A percentile compares a stretch with the other conserved stretches of the same genome.
phyloP scores from a whole-genome alignment of 495 filamentous ascomycete species.

The Emericellopsis terricola region DNA sequence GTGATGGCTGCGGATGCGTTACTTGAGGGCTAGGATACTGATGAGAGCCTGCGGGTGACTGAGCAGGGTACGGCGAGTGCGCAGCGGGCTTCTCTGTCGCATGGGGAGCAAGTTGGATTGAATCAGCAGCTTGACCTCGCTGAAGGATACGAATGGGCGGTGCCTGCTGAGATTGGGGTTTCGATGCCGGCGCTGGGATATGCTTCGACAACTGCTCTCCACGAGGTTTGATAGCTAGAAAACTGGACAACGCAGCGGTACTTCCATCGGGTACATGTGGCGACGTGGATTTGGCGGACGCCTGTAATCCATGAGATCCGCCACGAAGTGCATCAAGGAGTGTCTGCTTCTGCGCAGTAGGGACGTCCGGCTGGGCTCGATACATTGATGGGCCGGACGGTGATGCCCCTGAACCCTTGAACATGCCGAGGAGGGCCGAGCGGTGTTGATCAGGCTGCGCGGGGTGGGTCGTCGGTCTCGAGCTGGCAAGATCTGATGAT shows the following conservation, averaged over 20 bases:
- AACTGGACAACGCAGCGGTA: too few relatives aligned
- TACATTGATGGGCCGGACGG: too few relatives aligned
- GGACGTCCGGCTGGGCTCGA: too few relatives aligned
- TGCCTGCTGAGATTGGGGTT: too few relatives aligned
- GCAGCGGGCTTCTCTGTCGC: neutral
- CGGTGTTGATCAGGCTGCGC: conserved; percentile 25
- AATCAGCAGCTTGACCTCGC: neutral
- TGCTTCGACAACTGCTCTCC: too few relatives aligned
- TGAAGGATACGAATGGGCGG: neutral
- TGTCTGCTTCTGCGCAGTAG: too few relatives aligned
- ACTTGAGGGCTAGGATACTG: neutral
- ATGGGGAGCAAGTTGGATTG: neutral
- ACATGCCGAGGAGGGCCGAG: conserved; percentile 26
- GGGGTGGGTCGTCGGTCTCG: conserved; percentile 6
- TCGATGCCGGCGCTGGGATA: neutral
- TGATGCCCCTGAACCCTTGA: too few relatives aligned
- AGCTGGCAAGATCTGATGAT: neutral
- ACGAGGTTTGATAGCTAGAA: too few relatives aligned
- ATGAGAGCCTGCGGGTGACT: neutral
- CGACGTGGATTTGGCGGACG: too few relatives aligned
- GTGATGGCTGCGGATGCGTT: conserved; percentile 8
- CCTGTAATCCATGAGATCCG: too few relatives aligned
- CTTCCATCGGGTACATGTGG: too few relatives aligned
- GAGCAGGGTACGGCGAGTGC: neutral
- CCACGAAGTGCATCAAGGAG: too few relatives aligned